Percentiles rank a stretch among this genome's conserved stretches.
Evolutionary conservation across 345 rosid species (phyloP).

Genomic region (Lumnitzera littorea): DNA sequence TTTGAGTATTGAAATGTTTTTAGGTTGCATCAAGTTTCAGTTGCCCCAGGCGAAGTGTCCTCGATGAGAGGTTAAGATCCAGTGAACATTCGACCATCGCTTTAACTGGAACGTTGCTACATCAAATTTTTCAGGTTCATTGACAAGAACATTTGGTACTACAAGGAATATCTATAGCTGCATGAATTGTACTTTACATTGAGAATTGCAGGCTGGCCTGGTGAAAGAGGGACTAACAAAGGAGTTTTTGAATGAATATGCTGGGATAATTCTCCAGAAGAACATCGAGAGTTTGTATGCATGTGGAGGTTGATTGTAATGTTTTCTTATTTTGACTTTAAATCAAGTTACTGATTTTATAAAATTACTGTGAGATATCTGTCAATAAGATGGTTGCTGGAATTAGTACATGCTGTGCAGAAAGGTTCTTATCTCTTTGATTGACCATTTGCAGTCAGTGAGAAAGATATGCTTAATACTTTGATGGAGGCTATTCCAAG

Average conservation of each 20-base stretch:
- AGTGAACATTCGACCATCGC: constrained; percentile 72
- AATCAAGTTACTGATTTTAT: no score
- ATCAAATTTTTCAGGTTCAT: constrained; percentile 88
- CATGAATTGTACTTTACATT: not conserved
- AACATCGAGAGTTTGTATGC: constrained; percentile 85
- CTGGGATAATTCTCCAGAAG: constrained; percentile 56
- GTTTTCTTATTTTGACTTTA: not conserved
- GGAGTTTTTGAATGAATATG: constrained; percentile 58
- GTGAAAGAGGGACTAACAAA: constrained; percentile 48
- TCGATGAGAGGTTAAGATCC: constrained; percentile 85
- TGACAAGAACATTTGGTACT: constrained; percentile 1
- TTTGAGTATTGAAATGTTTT: constrained; percentile 6
- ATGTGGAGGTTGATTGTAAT: constrained; percentile 61
- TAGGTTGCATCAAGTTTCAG: constrained; percentile 86
- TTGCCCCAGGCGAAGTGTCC: constrained; percentile 81
- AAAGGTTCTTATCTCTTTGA: not conserved
- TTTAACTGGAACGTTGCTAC: constrained; percentile 84
- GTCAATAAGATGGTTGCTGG: no score
- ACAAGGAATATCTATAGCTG: not conserved
- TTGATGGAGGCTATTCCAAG: constrained; percentile 69
- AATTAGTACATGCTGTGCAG: not conserved
- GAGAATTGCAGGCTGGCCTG: constrained; percentile 66
- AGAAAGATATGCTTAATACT: constrained; percentile 57
- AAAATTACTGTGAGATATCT: no score
- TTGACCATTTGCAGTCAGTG: constrained; percentile 50